Percentiles rank a stretch among this genome's conserved stretches.
Conservation (phyloP, 257 asterid genomes). For the Prunella vulgaris region DNA sequence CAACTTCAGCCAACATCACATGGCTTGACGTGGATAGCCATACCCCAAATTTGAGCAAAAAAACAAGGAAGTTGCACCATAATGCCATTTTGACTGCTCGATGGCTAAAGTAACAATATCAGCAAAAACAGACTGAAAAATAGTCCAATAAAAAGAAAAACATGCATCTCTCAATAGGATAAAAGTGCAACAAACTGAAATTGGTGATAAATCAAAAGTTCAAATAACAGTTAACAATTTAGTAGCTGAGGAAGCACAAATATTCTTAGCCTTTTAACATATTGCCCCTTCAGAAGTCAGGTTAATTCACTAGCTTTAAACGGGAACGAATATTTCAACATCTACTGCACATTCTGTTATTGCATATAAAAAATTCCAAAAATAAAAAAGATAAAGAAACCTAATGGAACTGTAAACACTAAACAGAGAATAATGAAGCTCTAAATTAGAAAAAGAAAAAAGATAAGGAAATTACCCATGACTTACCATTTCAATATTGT, state of each 20-base stretch:
- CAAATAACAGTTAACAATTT: background rate
- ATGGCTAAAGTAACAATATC: constrained; percentile 50
- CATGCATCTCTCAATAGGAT: constrained; percentile 2
- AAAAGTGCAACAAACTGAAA: too few relatives aligned
- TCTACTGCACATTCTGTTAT: background rate
- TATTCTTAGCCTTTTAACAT: too few relatives aligned
- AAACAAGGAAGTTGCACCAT: constrained; percentile 93
- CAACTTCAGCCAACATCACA: constrained; percentile 88
- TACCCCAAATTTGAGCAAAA: constrained; percentile 94
- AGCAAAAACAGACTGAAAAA: constrained; percentile 20
- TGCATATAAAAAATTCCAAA: constrained; percentile 8
- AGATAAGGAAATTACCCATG: constrained; percentile 56
- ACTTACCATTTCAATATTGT: constrained; percentile 51
- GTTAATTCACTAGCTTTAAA: background rate
- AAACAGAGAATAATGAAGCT: background rate
- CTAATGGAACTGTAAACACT: background rate
- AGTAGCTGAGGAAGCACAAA: constrained; percentile 7
- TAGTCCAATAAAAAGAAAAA: constrained; percentile 10
- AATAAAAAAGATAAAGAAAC: too few relatives aligned
- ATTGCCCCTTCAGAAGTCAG: too few relatives aligned
- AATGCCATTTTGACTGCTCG: constrained; percentile 96
- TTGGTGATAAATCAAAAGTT: too few relatives aligned
- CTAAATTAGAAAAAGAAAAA: background rate
- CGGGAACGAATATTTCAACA: background rate
- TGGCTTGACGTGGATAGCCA: constrained; percentile 93